Percentiles rank a stretch among this genome's conserved stretches.
phyloP scores from a whole-genome alignment of 257 asterid species.

The Jasminum sambac region DNA sequence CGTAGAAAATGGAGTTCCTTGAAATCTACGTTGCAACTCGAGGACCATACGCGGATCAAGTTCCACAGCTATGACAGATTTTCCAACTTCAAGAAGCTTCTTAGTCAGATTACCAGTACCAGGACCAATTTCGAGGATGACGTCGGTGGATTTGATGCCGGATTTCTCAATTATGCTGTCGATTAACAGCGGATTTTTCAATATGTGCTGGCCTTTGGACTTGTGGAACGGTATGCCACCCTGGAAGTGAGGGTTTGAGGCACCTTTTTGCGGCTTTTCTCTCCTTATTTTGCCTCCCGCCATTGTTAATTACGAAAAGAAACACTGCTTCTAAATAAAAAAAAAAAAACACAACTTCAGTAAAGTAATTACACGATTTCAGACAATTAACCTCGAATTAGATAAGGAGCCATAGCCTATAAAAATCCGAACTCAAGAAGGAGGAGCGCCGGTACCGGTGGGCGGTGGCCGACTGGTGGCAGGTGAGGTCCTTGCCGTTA shows the following conservation, averaged over 20 bases:
- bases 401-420: too few species aligned
- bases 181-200: constrained; percentile 77
- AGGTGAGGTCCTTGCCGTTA: too few species aligned
- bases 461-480: too few species aligned
- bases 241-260: constrained; percentile 61
- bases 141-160: constrained; percentile 81
- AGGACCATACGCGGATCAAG: constrained; percentile 97
- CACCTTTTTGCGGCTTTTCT: constrained; percentile 46
- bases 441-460: too few species aligned
- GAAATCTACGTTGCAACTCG: constrained; percentile 87
- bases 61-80: constrained; percentile 83
- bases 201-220: constrained; percentile 92
- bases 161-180: constrained; percentile 89
- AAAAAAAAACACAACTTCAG: too few species aligned
- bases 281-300: constrained; percentile 93
- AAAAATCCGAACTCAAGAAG: too few species aligned
- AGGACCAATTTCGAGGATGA: constrained; percentile 90
- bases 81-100: constrained; percentile 95
- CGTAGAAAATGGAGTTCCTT: constrained; percentile 71
- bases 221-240: constrained; percentile 94
- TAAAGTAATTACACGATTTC: too few species aligned
- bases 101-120: constrained; percentile 97
- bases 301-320: constrained; percentile 36
- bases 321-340: too few species aligned
- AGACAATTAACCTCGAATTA: too few species aligned